Percentiles rank a stretch among this genome's conserved stretches.
These are phyloP conservation scores for Ustilago shanxiensis DNA, from an alignment of 1,284 basidiomycete species.

Conservation along the genomic window DNA sequence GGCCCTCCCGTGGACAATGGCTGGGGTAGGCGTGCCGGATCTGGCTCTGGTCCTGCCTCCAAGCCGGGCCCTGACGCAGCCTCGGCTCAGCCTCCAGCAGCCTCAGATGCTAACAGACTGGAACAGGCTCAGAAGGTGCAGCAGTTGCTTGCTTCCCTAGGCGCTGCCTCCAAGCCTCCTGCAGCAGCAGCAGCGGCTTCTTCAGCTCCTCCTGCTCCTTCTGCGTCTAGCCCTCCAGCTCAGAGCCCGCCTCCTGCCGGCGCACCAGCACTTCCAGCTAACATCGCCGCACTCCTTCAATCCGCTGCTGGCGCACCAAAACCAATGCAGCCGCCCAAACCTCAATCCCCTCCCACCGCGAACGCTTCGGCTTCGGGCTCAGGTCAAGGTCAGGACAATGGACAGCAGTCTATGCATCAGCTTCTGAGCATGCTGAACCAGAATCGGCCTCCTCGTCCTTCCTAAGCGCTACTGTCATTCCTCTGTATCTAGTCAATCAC, in stretches of 20 bases:
- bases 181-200: constrained; percentile 22
- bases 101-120: constrained; percentile 52
- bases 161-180: constrained; percentile 39
- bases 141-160: constrained; percentile 64
- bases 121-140: constrained; percentile 70
- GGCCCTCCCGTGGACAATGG: constrained; percentile 45
- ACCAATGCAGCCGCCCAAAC: constrained; percentile 41
- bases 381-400: constrained; percentile 25
- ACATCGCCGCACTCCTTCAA: constrained; percentile 53
- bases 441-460: constrained; percentile 42
- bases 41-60: constrained; percentile 22
- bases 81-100: constrained; percentile 4
- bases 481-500: not conserved
- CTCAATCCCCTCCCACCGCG: constrained; percentile 33
- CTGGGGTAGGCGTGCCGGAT: constrained; percentile 45
- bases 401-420: constrained; percentile 49
- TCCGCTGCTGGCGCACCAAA: constrained; percentile 49
- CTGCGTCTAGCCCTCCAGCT: constrained; percentile 25
- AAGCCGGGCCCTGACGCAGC: constrained; percentile 7
- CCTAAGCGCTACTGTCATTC: constrained; percentile 6
- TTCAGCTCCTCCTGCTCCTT: constrained; percentile 23
- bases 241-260: constrained; percentile 26
- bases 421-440: constrained; percentile 50
- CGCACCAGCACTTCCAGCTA: constrained; percentile 44
- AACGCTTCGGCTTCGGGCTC: constrained; percentile 13